Conservation (phyloP, 179 eudicot genomes). For the Silene coronaria region DNA sequence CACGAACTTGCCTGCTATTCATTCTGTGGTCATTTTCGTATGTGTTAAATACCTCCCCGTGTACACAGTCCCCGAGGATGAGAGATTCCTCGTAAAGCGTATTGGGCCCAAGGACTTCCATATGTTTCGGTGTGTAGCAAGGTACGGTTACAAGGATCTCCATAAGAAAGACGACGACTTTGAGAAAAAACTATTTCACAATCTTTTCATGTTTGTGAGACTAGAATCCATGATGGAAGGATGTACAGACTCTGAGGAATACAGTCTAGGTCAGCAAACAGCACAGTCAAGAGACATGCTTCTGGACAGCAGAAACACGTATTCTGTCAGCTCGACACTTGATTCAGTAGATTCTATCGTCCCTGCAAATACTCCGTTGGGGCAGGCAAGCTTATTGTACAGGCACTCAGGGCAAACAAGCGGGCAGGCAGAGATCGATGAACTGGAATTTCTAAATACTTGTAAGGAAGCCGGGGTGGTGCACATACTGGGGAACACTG, state of each 20-base stretch:
- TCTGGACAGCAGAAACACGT: slow-evolving; percentile 18
- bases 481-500: slow-evolving; percentile 90
- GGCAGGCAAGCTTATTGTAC: slow-evolving; percentile 16
- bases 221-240: slow-evolving; percentile 98
- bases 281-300: slow-evolving; percentile 41
- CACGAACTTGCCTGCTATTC: slow-evolving; percentile 92
- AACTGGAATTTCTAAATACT: slow-evolving; percentile 62
- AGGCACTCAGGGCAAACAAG: slow-evolving; percentile 52
- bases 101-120: slow-evolving; percentile 93
- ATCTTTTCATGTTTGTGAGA: slow-evolving; percentile 69
- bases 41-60: slow-evolving; percentile 97
- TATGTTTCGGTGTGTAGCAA: slow-evolving; percentile 95
- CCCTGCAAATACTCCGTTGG: slow-evolving; percentile 43
- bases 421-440: slow-evolving; percentile 55
- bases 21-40: slow-evolving; percentile 77
- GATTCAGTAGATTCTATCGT: slow-evolving; percentile 30
- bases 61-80: slow-evolving; percentile 87
- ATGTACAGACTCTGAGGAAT: slow-evolving; percentile 83
- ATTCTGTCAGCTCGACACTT: slow-evolving; percentile 30
- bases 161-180: slow-evolving; percentile 88
- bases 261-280: slow-evolving; percentile 76
- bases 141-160: slow-evolving; percentile 92
- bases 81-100: slow-evolving; percentile 80
- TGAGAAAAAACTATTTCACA: slow-evolving; percentile 78
- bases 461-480: slow-evolving; percentile 94